Evolutionary conservation across 371 early-diverging fungal genomes (phyloP), one percentile per base, ranked within the genome.

Genomic region (Saksenaea vasiformis): DNA sequence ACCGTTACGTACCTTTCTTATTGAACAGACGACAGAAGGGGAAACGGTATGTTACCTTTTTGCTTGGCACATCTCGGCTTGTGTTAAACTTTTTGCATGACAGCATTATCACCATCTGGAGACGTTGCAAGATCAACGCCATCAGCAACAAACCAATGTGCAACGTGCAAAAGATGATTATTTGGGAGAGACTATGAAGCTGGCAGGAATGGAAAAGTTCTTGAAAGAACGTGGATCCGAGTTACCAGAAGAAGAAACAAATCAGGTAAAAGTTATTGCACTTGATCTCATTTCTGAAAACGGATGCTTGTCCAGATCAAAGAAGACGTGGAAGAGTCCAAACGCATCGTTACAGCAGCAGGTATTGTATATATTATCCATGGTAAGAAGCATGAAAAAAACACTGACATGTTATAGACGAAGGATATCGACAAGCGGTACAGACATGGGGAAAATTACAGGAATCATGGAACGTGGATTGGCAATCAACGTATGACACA

Each of bases 401-500:
- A 14, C n/a, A 28, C 56, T 55, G 35, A 55, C 28, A 5, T 26
- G 17, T 39, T 57, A 4, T 55, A 67, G 71, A 66, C 15, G 55
- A 61, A 43, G 58, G 55, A 15, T 67, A 71, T 34, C 60, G 59
- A 38, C 57, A 55, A 22, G 41, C 61, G 15, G 58, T 64, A 7
- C 59, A 64, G 14, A 59, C 43, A 0, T 59, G 58, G 13, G 58
- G 64, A 24, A 51, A 36, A n/a, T 55, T 47, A 13, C 57, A 62
- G 11, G 38, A 58, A 37, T 60, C 57, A 19, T 71, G 71, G 71
- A 44, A 63, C 8, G 56, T 56, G 4, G 71, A 71, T 35, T 66
- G 71, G 67, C 64, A 60, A 15, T 60, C 56, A 17, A 64, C 60
- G 2, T 71, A 67, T 58, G 71, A 71, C 41, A n/a, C 62, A 2